Evolutionary conservation across 352 stramenopile genomes (phyloP), one percentile per base, ranked within the genome.

Genomic region (Pythium dissimile): DNA sequence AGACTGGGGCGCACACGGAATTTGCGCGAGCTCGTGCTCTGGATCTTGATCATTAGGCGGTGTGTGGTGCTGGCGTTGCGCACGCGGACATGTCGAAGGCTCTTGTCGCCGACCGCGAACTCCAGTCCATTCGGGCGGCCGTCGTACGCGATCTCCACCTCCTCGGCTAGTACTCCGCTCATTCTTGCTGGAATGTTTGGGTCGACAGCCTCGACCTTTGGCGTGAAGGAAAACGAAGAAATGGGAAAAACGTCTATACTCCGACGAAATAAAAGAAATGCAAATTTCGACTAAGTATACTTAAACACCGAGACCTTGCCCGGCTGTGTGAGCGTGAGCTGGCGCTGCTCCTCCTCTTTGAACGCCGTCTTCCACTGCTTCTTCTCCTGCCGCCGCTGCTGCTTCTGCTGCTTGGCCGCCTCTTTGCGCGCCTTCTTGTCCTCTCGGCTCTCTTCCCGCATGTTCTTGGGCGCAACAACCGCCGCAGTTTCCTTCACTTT

Each of bases 331-430:
- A 88, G 75, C 50, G 64, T 67, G 24, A 71, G 70, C 66, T 92
- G 81, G 27, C 81, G 77, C 65, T 83, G 73, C 66, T 97, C 92
- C 62, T 98, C 95, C 27, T 98, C 84, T 64, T 88, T 89, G 69
- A 98, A 98, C 32, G 88, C 88, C 38, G 89, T 77, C 66, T 96
- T 97, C 57, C 87, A 96, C 64, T 96, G 87, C 70, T 98, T 98
- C 84, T 98, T 98, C 60, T 97, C 89, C 56, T 90, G 85, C 23
- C 95, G 75, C 44, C 90, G 80, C 66, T 96, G 59, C 64, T 87
- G 78, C 59, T 97, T 90, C 54, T 97, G 87, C 71, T 88, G 74
- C 73, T 98, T 98, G n/a, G 98, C 80, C 1, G 72, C 67, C 24
- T 84, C 67, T 62, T 99, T 99, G 28, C 96, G 80, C 21, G 70